Evolutionary conservation across 441 rosid species (phyloP).

Genomic region (Metrosideros polymorpha): DNA sequence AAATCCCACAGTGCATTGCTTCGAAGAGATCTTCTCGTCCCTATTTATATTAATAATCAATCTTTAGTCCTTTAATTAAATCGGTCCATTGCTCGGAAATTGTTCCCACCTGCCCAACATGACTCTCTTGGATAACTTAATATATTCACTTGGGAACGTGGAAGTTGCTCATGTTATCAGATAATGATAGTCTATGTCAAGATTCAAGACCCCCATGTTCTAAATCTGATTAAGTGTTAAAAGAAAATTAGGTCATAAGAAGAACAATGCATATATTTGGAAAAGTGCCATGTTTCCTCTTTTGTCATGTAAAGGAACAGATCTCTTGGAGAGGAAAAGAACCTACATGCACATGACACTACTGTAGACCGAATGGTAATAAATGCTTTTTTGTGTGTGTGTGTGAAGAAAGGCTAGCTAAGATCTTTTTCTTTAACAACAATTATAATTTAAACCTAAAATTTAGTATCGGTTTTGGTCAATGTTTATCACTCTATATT

Average conservation of each 20-base stretch:
- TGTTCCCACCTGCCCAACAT: background rate
- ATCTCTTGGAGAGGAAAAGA: background rate
- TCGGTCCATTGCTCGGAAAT: background rate
- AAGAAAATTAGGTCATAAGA: background rate
- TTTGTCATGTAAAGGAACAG: background rate
- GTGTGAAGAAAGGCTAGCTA: background rate
- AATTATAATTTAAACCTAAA: background rate
- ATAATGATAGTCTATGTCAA: background rate
- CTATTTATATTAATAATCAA: background rate
- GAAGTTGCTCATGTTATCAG: background rate
- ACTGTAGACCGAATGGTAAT: background rate
- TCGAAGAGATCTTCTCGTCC: background rate
- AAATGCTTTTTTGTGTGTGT: background rate
- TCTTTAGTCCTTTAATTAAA: background rate
- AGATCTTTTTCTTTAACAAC: background rate
- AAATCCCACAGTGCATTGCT: background rate
- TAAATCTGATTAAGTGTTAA: background rate
- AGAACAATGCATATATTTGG: background rate
- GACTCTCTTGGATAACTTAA: background rate
- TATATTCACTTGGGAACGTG: background rate
- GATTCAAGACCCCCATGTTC: background rate
- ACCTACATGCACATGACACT: background rate
- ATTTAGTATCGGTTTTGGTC: background rate
- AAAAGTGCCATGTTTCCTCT: background rate
- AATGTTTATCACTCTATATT: background rate